A percentile compares a stretch with the other conserved stretches of the same genome.
Evolutionary conservation across 2,329 filamentous ascomycete genomes (phyloP).

Genomic region (Aspergillus intermedius): DNA sequence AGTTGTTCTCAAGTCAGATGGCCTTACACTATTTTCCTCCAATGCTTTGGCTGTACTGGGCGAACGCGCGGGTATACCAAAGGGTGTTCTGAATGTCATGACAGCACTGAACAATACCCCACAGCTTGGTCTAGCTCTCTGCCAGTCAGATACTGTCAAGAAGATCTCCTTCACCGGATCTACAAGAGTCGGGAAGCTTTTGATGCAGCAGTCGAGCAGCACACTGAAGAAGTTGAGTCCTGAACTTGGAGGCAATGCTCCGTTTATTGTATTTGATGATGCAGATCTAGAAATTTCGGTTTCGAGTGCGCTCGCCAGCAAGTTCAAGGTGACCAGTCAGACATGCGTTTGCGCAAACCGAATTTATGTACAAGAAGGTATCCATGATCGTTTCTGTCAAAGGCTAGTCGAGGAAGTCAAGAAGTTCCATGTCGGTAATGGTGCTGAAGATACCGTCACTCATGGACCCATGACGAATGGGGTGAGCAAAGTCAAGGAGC

Average conservation of each 20-base stretch:
- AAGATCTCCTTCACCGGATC: conserved; percentile 92
- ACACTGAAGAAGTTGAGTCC: conserved; percentile 78
- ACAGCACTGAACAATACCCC: conserved; percentile 70
- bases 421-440: conserved; percentile 34
- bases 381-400: conserved; percentile 45
- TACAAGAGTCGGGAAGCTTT: conserved; percentile 57
- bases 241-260: conserved; percentile 87
- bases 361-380: conserved; percentile 42
- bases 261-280: conserved; percentile 93
- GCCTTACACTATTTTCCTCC: conserved; percentile 81
- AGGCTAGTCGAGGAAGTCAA: conserved; percentile 47
- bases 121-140: conserved; percentile 52
- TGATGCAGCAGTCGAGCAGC: conserved; percentile 78
- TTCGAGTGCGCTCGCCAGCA: conserved; percentile 68
- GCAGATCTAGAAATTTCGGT: conserved; percentile 71
- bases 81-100: conserved; percentile 79
- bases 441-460: conserved; percentile 33
- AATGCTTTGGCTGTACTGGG: conserved; percentile 77
- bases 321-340: conserved; percentile 88
- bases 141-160: conserved; percentile 53
- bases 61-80: conserved; percentile 75
- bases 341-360: conserved; percentile 75
- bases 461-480: conserved; percentile 59
- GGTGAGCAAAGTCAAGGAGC: conserved; percentile 65
- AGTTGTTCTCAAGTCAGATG: conserved; percentile 79